These are phyloP conservation scores for Puccinia hordei DNA, from an alignment of 1,284 basidiomycete species.

Conservation along the genomic window DNA sequence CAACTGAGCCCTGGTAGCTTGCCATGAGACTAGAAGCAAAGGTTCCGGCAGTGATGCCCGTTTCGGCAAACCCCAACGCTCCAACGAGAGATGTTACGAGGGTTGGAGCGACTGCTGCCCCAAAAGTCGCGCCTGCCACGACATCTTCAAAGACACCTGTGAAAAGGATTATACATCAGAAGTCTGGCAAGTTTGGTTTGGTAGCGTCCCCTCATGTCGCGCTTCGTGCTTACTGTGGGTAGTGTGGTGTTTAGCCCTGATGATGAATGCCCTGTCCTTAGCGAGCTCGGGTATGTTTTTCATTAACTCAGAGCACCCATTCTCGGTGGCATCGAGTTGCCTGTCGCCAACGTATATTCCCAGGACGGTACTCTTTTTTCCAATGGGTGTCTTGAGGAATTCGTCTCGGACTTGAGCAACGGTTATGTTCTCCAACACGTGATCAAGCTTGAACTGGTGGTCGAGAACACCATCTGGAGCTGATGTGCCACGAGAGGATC, in stretches of 20 bases:
- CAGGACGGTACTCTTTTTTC: neutral
- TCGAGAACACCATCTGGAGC: too few relatives aligned
- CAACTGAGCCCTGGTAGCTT: conserved; percentile 1
- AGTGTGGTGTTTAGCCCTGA: neutral
- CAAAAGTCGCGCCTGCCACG: neutral
- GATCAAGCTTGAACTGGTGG: neutral
- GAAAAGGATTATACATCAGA: too few relatives aligned
- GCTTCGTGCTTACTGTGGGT: neutral
- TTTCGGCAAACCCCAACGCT: neutral
- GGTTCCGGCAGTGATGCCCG: neutral
- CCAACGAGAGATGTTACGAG: neutral
- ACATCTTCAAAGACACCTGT: neutral
- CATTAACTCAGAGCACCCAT: neutral
- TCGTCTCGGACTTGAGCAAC: neutral
- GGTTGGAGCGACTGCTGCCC: too few relatives aligned
- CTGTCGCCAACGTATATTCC: neutral
- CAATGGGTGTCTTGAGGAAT: neutral
- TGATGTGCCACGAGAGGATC: too few relatives aligned
- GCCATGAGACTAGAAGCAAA: neutral
- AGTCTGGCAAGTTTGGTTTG: neutral
- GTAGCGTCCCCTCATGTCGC: neutral
- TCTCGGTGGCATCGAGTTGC: neutral
- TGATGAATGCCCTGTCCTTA: neutral
- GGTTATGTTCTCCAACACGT: neutral
- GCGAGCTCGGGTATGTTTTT: neutral